Conservation (phyloP, 2,329 filamentous ascomycete genomes). For the Ceratocystis huliohia region DNA sequence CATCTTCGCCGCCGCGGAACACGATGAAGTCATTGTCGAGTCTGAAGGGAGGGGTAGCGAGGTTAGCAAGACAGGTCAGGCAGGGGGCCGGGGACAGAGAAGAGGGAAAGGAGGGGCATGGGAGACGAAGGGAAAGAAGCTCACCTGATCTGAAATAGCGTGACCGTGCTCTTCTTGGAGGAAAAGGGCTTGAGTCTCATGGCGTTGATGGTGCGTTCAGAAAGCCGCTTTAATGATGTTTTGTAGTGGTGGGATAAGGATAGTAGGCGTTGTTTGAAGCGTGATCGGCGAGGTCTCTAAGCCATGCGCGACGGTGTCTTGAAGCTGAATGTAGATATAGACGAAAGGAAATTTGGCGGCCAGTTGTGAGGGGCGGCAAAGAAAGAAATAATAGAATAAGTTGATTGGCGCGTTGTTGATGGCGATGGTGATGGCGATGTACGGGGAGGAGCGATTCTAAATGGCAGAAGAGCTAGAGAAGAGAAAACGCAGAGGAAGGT, state of each 20-base stretch:
- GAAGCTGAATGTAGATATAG: background rate
- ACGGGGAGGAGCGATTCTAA: background rate
- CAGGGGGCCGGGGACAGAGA: background rate
- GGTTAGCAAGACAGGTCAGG: background rate
- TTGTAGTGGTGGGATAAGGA: conserved; percentile 2
- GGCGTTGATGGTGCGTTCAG: background rate
- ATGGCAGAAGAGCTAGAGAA: conserved; percentile 2
- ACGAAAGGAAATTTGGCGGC: background rate
- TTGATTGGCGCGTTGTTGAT: background rate
- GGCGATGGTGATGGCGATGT: background rate
- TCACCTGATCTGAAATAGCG: conserved; percentile 20
- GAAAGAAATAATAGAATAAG: background rate
- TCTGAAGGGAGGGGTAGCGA: conserved; percentile 33
- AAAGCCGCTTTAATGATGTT: background rate
- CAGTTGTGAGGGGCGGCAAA: background rate
- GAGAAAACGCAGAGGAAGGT: background rate
- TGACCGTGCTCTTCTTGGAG: conserved; percentile 20
- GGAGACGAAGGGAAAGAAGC: background rate
- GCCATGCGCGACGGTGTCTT: background rate
- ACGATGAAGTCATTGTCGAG: conserved; percentile 69
- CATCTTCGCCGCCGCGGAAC: conserved; percentile 60
- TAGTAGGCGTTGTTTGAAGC: background rate
- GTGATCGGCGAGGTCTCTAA: conserved; percentile 5
- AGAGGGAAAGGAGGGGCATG: background rate
- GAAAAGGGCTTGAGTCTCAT: conserved; percentile 22